Evolutionary conservation across 2,329 filamentous ascomycete genomes (phyloP), one percentile per base, ranked within the genome.

Genomic region (Mycosphaerella sp.): DNA sequence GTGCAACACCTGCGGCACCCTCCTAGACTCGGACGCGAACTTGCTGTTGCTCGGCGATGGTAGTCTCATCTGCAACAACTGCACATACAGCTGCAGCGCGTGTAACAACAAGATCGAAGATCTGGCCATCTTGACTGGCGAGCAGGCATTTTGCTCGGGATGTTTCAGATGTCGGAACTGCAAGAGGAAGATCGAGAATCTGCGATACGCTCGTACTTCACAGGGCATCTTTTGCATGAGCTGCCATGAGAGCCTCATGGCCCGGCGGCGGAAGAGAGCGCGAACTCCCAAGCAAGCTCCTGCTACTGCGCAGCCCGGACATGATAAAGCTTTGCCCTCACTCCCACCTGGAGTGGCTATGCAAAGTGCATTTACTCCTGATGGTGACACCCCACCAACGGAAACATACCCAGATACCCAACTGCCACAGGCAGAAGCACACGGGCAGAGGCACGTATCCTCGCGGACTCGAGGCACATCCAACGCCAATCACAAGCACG

Each of bases 221-320:
- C 93, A 97, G 71, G 93, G 93, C 54, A 98, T 98, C 62, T 97
- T 98, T 68, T 98, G 93, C 74, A 98, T 98, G 93, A 89, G 85
- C 65, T 98, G 93, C 68, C 93, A 98, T 67, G 93, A 98, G 71
- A 93, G 89, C 25, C 73, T 98, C 47, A 97, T 97, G 89, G 89
- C 91, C 44, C 79, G 91, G 57, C 80, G 91, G 58, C 81, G 89
- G 64, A 96, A 97, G 73, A 89, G 88, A 69, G 84, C 85, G 35
- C 89, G 88, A 69, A 60, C 55, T 45, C 53, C 54, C 40, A 62
- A 55, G 9, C 52, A 50, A 27, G 79, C 84, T 16, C 81, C 56
- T 84, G 74, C 83, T 88, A 56, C 55, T 17, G 55, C 55, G 40
- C 59, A 56, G 44, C 55, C 55, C 40, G 52, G 50, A 13, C 47